These are phyloP conservation scores for Trifolium repens DNA, from an alignment of 306 rosid species.

Conservation along the genomic window DNA sequence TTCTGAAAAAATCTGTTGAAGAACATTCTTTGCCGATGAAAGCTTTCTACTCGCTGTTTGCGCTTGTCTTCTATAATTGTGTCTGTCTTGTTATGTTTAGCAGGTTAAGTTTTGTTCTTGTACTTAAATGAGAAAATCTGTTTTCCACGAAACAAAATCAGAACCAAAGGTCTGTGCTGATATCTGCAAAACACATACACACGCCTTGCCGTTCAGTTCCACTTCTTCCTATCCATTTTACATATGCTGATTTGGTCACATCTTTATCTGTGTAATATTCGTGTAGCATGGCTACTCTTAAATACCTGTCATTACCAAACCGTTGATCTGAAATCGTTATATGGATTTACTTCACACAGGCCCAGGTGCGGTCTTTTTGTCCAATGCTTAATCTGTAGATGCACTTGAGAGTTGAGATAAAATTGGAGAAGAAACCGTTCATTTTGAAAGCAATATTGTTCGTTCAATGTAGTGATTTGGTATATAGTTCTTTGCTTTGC, in stretches of 20 bases:
- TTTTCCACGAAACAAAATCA: constrained; percentile 7
- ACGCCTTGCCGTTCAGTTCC: neutral
- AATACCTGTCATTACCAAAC: constrained; percentile 2
- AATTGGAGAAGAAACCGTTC: constrained; percentile 7
- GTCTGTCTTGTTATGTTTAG: neutral
- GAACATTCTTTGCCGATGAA: constrained; percentile 26
- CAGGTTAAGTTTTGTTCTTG: neutral
- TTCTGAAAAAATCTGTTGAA: constrained; percentile 16
- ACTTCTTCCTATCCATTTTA: neutral
- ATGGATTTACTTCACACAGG: constrained; percentile 9
- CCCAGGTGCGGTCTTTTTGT: constrained; percentile 1
- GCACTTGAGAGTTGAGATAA: constrained; percentile 11
- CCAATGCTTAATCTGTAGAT: constrained; percentile 10
- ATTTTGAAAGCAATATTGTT: constrained; percentile 18
- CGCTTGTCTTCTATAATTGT: neutral
- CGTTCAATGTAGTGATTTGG: constrained; percentile 21
- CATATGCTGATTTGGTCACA: neutral
- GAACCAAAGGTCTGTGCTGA: neutral
- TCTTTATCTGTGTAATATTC: neutral
- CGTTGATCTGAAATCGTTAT: neutral
- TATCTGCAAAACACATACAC: neutral
- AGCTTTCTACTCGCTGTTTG: constrained; percentile 31
- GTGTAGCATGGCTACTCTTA: neutral
- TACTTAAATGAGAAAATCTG: neutral
- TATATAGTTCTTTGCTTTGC: constrained; percentile 17